These are phyloP conservation scores for Aspergillus sp. DNA, from an alignment of 2,329 filamentous ascomycete species.

Conservation along the genomic window DNA sequence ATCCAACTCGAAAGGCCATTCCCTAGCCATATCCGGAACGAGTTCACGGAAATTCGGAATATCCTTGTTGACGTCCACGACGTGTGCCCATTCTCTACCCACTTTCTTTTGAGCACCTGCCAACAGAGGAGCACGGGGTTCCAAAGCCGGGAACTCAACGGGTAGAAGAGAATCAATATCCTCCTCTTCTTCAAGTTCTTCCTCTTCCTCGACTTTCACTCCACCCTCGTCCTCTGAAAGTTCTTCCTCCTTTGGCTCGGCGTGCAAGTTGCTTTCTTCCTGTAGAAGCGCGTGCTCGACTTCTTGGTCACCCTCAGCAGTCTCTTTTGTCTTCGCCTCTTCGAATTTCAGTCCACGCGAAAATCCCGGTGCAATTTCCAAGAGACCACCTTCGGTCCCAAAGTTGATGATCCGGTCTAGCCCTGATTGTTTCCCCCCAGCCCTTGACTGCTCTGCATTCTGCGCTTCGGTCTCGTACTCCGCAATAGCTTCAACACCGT, in stretches of 20 bases:
- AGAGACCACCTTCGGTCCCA: conserved; percentile 65
- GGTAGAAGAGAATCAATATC: conserved; percentile 82
- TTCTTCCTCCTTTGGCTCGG: conserved; percentile 47
- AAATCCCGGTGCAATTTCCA: conserved; percentile 78
- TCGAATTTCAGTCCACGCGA: conserved; percentile 67
- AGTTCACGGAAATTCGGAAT: conserved; percentile 92
- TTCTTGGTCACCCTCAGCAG: conserved; percentile 60
- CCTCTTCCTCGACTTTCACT: conserved; percentile 20
- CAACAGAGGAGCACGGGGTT: conserved; percentile 71
- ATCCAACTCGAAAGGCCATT: conserved; percentile 96
- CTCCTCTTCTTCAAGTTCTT: conserved; percentile 34
- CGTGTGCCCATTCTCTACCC: conserved; percentile 91
- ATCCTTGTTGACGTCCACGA: conserved; percentile 90
- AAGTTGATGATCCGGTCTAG: conserved; percentile 85
- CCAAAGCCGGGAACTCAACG: conserved; percentile 85
- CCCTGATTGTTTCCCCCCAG: conserved; percentile 39
- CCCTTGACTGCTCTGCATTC: conserved; percentile 41
- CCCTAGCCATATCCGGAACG: conserved; percentile 90
- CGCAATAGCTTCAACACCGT: conserved; percentile 77
- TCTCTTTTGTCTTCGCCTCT: conserved; percentile 51
- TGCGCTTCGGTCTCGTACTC: conserved; percentile 70
- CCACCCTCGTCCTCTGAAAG: conserved; percentile 26
- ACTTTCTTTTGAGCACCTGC: conserved; percentile 65
- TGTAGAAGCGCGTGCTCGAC: conserved; percentile 57
- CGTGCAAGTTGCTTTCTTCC: conserved; percentile 35